Percentiles rank a stretch among this genome's conserved stretches.
Evolutionary conservation across 2,329 filamentous ascomycete species (phyloP).

Genomic region (Colletotrichum sp.): DNA sequence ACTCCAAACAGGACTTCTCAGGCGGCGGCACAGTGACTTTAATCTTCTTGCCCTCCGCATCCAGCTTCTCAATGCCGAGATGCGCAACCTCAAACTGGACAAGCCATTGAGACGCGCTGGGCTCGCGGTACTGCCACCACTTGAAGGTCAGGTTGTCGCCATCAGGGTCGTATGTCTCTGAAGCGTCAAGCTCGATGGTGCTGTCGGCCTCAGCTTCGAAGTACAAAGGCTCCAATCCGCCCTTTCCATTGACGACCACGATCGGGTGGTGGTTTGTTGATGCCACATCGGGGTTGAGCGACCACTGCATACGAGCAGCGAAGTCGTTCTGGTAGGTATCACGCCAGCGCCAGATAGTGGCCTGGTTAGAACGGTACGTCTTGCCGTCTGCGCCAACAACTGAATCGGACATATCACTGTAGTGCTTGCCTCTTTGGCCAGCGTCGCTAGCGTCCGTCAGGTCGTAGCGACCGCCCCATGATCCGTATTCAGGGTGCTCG

Average conservation of each 20-base stretch:
- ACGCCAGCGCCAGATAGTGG: slow-evolving; percentile 47
- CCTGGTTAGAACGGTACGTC: slow-evolving; percentile 31
- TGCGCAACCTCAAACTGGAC: slow-evolving; percentile 43
- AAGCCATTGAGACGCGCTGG: slow-evolving; percentile 42
- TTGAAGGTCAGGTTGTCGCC: slow-evolving; percentile 45
- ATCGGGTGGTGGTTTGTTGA: slow-evolving; percentile 53
- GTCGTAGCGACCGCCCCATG: slow-evolving; percentile 55
- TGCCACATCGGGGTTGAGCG: slow-evolving; percentile 25
- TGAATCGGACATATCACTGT: slow-evolving; percentile 31
- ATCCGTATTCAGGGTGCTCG: slow-evolving; percentile 51
- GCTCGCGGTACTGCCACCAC: slow-evolving; percentile 54
- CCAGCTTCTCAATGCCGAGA: slow-evolving; percentile 32
- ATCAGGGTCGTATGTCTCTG: slow-evolving; percentile 51
- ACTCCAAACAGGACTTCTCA: slow-evolving; percentile 39
- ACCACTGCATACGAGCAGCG: slow-evolving; percentile 45
- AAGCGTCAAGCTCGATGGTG: slow-evolving; percentile 47
- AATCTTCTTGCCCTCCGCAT: slow-evolving; percentile 18
- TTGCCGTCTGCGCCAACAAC: slow-evolving; percentile 32
- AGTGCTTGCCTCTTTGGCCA: slow-evolving; percentile 24
- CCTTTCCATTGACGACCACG: slow-evolving; percentile 43
- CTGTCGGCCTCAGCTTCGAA: slow-evolving; percentile 44
- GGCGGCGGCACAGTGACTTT: slow-evolving; percentile 19
- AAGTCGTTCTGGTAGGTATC: slow-evolving; percentile 46
- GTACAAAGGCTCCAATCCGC: slow-evolving; percentile 39
- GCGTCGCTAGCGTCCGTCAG: slow-evolving; percentile 31